Evolutionary conservation across 1,284 basidiomycete genomes (phyloP).

Genomic region (Apiotrichum sp.): DNA sequence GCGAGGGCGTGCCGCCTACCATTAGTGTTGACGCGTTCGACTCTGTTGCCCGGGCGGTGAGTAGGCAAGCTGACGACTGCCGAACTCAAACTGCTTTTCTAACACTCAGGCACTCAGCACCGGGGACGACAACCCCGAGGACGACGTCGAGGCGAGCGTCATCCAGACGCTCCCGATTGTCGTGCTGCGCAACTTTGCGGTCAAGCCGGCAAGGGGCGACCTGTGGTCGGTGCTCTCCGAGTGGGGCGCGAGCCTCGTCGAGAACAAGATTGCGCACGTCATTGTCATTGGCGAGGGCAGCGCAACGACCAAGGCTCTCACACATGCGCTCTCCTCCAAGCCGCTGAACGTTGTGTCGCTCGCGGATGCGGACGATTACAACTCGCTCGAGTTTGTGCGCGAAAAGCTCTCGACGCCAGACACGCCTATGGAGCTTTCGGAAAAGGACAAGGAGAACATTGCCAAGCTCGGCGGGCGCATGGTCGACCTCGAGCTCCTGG

Average conservation of each 20-base stretch:
- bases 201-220: constrained; percentile 60
- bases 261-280: constrained; percentile 85
- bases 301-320: constrained; percentile 74
- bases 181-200: constrained; percentile 69
- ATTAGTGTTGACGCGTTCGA: not conserved
- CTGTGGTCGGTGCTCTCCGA: constrained; percentile 69
- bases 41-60: not conserved
- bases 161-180: constrained; percentile 73
- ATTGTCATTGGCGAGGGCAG: constrained; percentile 85
- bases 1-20: constrained; percentile 28
- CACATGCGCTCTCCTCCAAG: constrained; percentile 81
- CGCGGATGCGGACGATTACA: constrained; percentile 75
- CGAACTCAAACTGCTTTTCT: too few relatives aligned
- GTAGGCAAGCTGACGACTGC: not conserved
- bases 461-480: constrained; percentile 77
- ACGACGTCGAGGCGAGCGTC: constrained; percentile 44
- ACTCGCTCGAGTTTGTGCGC: constrained; percentile 72
- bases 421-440: constrained; percentile 10
- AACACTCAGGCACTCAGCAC: not conserved
- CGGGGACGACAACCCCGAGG: not conserved
- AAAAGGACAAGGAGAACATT: constrained; percentile 56
- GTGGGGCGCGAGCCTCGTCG: constrained; percentile 77
- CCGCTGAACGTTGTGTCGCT: constrained; percentile 72
- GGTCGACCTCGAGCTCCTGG: constrained; percentile 56
- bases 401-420: constrained; percentile 63